Evolutionary conservation across 176 grass and related monocot genomes (phyloP).

Genomic region (Melocanna baccifera): DNA sequence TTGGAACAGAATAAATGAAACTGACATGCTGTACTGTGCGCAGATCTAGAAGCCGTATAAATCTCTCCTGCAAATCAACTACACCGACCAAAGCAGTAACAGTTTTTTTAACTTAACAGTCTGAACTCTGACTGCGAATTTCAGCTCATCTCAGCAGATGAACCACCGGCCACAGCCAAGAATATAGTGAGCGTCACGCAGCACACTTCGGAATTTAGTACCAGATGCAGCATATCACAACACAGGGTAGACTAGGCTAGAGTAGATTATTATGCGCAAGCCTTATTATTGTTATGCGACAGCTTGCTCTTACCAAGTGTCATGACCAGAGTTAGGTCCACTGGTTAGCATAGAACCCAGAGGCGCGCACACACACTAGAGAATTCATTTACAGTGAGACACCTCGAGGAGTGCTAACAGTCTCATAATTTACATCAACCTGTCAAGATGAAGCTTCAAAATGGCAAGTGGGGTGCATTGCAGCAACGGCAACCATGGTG

Average conservation of each 20-base stretch:
- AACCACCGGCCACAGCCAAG: not conserved
- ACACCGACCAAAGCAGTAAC: not conserved
- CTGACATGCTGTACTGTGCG: not conserved
- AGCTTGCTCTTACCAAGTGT: conserved; percentile 38
- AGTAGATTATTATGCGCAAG: conserved; percentile 28
- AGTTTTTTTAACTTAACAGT: not conserved
- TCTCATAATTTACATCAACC: conserved; percentile 37
- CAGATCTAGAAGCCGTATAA: not conserved
- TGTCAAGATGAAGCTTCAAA: conserved; percentile 24
- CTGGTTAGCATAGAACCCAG: conserved; percentile 34
- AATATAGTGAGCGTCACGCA: not conserved
- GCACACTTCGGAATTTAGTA: not conserved
- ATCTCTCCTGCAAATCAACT: not conserved
- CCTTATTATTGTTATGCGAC: conserved; percentile 43
- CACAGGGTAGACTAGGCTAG: not conserved
- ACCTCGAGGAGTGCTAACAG: not conserved
- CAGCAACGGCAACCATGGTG: not conserved
- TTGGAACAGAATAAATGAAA: not conserved
- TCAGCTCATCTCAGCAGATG: not conserved
- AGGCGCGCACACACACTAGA: not conserved
- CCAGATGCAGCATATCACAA: not conserved
- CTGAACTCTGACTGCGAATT: not conserved
- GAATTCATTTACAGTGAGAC: conserved; percentile 45
- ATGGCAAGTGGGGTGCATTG: not conserved
- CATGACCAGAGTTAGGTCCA: conserved; percentile 27